A percentile compares a stretch with the other conserved stretches of the same genome.
Conservation (phyloP, 768 basidiomycete genomes). For the Agaricus blazei region DNA sequence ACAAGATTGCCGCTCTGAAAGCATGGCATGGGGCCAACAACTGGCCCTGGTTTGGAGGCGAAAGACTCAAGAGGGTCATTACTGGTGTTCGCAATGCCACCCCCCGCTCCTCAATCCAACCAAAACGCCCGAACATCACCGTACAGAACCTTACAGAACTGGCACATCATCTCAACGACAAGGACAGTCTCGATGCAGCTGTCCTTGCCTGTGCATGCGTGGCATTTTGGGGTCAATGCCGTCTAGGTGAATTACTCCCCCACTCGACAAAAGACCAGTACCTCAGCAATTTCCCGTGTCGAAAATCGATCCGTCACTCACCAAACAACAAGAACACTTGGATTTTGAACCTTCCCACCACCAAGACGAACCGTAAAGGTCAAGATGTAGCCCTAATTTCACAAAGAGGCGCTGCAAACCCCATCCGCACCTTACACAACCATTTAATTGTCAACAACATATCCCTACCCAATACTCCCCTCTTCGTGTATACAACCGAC, state of each 20-base stretch:
- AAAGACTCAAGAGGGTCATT: constrained; percentile 20
- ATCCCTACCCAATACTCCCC: constrained; percentile 14
- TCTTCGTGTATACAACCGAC: constrained; percentile 10
- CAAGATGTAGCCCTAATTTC: constrained; percentile 25
- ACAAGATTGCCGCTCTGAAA: constrained; percentile 24
- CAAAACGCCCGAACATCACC: not conserved
- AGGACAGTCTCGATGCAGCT: constrained; percentile 22
- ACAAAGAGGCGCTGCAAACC: constrained; percentile 6
- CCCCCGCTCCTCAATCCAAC: not conserved
- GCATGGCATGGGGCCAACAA: constrained; percentile 31
- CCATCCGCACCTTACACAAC: constrained; percentile 16
- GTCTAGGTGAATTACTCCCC: constrained; percentile 22
- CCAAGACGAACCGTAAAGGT: constrained; percentile 22
- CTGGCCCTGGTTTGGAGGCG: constrained; percentile 24
- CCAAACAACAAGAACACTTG: constrained; percentile 1
- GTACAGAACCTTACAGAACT: not conserved
- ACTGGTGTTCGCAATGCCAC: not conserved
- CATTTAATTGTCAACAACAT: constrained; percentile 17
- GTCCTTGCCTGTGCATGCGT: constrained; percentile 25
- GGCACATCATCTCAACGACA: constrained; percentile 15
- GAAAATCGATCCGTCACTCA: constrained; percentile 13
- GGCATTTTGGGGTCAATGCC: constrained; percentile 31
- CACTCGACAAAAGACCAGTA: not conserved
- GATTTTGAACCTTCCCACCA: constrained; percentile 28
- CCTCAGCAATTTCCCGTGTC: not conserved